phyloP scores from a whole-genome alignment of 371 early-diverging fungal species.

The Mucor piriformis region DNA sequence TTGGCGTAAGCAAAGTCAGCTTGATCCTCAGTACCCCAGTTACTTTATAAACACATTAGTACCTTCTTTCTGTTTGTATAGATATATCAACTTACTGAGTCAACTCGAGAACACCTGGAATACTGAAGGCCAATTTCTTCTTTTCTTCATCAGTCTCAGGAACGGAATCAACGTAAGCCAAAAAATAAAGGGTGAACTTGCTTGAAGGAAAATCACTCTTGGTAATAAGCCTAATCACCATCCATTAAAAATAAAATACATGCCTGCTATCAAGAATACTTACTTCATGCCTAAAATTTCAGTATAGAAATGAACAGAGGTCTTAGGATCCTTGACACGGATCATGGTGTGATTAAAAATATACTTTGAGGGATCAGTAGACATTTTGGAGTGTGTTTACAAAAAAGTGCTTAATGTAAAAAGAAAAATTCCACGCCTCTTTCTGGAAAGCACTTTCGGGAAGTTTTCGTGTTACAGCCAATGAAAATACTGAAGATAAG shows the following conservation, averaged over 20 bases:
- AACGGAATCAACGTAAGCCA: conserved; percentile 67
- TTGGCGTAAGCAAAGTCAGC: conserved; percentile 68
- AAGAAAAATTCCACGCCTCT: no score
- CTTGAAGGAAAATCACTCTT: conserved; percentile 58
- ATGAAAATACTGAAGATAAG: no score
- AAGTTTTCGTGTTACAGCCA: no score
- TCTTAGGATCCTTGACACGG: conserved; percentile 82
- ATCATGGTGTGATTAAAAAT: conserved; percentile 82
- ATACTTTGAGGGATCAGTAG: conserved; percentile 41
- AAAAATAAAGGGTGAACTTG: conserved; percentile 78
- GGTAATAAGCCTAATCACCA: conserved; percentile 54
- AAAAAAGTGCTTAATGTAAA: no score
- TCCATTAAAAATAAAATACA: neutral
- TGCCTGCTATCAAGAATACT: neutral
- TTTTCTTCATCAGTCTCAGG: conserved; percentile 59
- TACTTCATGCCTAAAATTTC: conserved; percentile 87
- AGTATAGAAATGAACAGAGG: conserved; percentile 76
- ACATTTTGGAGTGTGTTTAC: conserved; percentile 15
- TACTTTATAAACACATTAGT: conserved; percentile 37
- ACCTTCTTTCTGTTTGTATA: neutral
- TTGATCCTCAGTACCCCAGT: conserved; percentile 87
- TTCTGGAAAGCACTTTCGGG: no score
- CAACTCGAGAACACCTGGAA: conserved; percentile 81
- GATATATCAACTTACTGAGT: conserved; percentile 65
- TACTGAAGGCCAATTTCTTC: conserved; percentile 57